Base-by-base conservation (phyloP, 2,329 filamentous ascomycete genomes). In the Fusarium verticillioides region DNA sequence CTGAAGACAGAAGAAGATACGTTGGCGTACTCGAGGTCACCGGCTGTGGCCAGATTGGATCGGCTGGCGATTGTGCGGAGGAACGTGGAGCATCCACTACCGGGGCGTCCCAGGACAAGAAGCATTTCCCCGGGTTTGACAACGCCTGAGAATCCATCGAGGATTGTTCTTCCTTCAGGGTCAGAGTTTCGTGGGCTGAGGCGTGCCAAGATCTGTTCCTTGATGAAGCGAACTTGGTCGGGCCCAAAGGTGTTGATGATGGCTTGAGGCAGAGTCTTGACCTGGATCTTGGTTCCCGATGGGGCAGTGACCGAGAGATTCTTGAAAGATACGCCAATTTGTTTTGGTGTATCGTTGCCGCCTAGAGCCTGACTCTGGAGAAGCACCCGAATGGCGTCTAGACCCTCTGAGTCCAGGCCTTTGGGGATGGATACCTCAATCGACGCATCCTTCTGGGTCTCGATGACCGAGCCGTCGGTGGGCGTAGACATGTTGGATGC, bases 31-130 rank as follows among this genome's bases (percentile, higher is more conserved):
- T 54, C 50, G 9, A 54, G 50, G 10, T 54, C 50, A 10, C 50
- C 23, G 94, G 91, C 28, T 15, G 23, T 54, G 12, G 34, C 50
- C n/a, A 95, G 91, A n/a, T 91, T 92, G 40, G 92, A 92, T 69
- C 93, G 88, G 78, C 95, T 95, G 42, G 90, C 88, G 70, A 95
- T 88, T 3, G 90, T 88, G 78, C 94, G 94, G 52, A 95, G 85
- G 75, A 95, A 94, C 0, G 93, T 94, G 5, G 89, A 91, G 80
- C 93, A 95, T 12, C 93, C 93, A 26, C 90, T 87, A 7, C 93
- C 93, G 1, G 93, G 93, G 12, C 92, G 85, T 8, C 93, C 93
- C 4, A 95, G 85, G 0, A 82, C 80, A 26, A 54, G 36, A 39
- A 52, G 32, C 49, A 52, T 52, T 26, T 52, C 49, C 12, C 49